These are phyloP conservation scores for Cucumis sativus DNA, from an alignment of 306 rosid species.

Conservation along the genomic window Cucumber_9930_V3 NC_026660.2:27229501-27230000, in stretches of 20 bases:
- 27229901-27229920: conserved; percentile 51
- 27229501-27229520: conserved; percentile 15
- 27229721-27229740: conserved; percentile 18
- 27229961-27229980: conserved; percentile 30
- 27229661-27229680: conserved; percentile 65
- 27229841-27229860: not conserved
- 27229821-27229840: not conserved
- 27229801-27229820: not conserved
- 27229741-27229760: conserved; percentile 71
- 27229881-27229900: not conserved
- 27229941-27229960: conserved; percentile 17
- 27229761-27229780: conserved; percentile 71
- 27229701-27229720: conserved; percentile 18
- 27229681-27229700: conserved; percentile 37
- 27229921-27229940: conserved; percentile 32
- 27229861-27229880: not conserved
- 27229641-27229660: conserved; percentile 50
- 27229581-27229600: conserved; percentile 26
- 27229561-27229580: conserved; percentile 41
- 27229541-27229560: conserved; percentile 47
- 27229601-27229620: conserved; percentile 30
- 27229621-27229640: conserved; percentile 37
- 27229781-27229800: conserved; percentile 61
- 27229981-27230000: conserved; percentile 28
- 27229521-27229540: conserved; percentile 30